These are phyloP conservation scores for Vararia minispora DNA, from an alignment of 768 basidiomycete species.

Conservation along the genomic window DNA sequence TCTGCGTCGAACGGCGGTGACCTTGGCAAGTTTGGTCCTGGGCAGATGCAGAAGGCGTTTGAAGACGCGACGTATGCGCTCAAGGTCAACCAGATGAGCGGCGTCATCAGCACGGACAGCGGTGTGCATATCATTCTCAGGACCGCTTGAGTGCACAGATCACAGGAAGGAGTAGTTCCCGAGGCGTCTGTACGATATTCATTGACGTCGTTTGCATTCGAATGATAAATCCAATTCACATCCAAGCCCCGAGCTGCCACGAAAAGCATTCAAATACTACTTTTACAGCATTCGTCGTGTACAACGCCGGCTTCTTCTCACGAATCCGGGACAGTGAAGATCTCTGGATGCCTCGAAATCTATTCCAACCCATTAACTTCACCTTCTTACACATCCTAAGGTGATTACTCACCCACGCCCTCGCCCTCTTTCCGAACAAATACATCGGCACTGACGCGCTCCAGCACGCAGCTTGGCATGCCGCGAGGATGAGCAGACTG, in stretches of 20 bases:
- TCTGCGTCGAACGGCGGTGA: constrained; percentile 78
- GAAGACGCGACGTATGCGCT: constrained; percentile 79
- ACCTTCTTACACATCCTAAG: neutral
- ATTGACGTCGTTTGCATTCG: too few species aligned
- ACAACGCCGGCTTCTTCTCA: too few species aligned
- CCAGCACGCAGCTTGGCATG: constrained; percentile 30
- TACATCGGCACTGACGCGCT: constrained; percentile 32
- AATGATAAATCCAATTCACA: too few species aligned
- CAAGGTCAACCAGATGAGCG: constrained; percentile 66
- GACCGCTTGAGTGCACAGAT: constrained; percentile 46
- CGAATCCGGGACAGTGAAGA: constrained; percentile 1
- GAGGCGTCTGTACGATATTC: too few species aligned
- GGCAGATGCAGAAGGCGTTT: constrained; percentile 97
- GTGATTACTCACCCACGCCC: constrained; percentile 28
- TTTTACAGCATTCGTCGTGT: too few species aligned
- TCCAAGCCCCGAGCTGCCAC: too few species aligned
- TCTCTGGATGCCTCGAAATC: neutral
- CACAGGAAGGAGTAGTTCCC: neutral
- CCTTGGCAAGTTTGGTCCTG: constrained; percentile 73
- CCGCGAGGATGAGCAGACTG: constrained; percentile 29
- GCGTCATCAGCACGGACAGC: constrained; percentile 79
- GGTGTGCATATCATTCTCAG: constrained; percentile 92
- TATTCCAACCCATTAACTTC: neutral
- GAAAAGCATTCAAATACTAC: too few species aligned
- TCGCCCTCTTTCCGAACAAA: constrained; percentile 30